phyloP scores from a whole-genome alignment of 441 rosid species.

The Oxalis stricta region DNA sequence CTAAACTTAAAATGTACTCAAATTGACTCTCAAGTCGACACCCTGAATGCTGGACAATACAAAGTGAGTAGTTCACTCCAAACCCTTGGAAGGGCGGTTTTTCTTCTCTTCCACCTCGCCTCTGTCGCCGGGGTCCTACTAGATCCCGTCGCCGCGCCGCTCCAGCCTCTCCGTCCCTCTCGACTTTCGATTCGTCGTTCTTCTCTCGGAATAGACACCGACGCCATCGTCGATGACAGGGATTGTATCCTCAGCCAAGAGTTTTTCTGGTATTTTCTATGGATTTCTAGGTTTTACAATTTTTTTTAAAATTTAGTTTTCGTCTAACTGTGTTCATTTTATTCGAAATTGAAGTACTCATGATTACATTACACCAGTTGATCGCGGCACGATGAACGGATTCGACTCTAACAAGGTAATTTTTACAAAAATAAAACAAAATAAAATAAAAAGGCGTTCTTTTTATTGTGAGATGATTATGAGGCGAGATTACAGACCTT shows the following conservation, averaged over 20 bases:
- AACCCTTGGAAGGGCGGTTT: too few relatives aligned
- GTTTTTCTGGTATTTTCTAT: constrained; percentile 51
- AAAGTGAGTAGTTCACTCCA: too few relatives aligned
- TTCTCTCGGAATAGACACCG: constrained; percentile 15
- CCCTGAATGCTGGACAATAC: too few relatives aligned
- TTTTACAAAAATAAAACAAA: background rate
- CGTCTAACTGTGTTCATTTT: background rate
- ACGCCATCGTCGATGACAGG: constrained; percentile 24
- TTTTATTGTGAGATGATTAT: background rate
- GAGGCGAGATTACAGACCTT: background rate
- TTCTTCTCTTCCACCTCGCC: too few relatives aligned
- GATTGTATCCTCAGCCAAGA: constrained; percentile 79
- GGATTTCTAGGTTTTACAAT: background rate
- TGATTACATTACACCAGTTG: constrained; percentile 80
- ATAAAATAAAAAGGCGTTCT: too few relatives aligned
- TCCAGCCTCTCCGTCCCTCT: constrained; percentile 19
- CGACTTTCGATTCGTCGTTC: constrained; percentile 20
- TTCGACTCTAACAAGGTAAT: constrained; percentile 53
- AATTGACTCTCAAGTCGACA: too few relatives aligned
- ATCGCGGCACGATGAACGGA: constrained; percentile 39
- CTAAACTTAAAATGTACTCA: too few relatives aligned
- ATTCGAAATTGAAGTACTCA: constrained; percentile 58
- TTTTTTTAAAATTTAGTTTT: background rate
- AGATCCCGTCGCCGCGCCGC: too few relatives aligned
- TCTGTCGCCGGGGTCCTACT: too few relatives aligned